Percentiles rank a stretch among this genome's conserved stretches.
Evolutionary conservation across 2,329 filamentous ascomycete species (phyloP).

Genomic region (Graphilbum fragrans): DNA sequence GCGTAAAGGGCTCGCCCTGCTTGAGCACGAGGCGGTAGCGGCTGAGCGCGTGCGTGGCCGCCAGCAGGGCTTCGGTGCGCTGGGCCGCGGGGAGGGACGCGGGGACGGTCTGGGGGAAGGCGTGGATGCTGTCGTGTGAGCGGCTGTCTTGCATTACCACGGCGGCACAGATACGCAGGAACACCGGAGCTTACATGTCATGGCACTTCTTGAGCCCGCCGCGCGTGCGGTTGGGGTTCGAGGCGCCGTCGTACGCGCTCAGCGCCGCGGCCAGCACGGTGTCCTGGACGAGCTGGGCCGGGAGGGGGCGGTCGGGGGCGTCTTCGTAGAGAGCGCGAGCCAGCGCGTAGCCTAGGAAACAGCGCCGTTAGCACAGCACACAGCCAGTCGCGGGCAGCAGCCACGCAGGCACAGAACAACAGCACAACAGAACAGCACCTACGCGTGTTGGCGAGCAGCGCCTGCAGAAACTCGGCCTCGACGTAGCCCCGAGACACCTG

Average conservation of each 20-base stretch:
- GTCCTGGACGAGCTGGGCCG: constrained; percentile 38
- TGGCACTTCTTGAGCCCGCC: constrained; percentile 68
- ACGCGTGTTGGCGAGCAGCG: constrained; percentile 50
- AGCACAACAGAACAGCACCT: constrained; percentile 18
- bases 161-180: constrained; percentile 8
- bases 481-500: constrained; percentile 47
- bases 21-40: constrained; percentile 68
- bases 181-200: constrained; percentile 51
- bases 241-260: constrained; percentile 67
- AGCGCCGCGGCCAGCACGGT: constrained; percentile 53
- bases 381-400: background rate
- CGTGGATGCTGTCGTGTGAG: constrained; percentile 36
- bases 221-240: constrained; percentile 65
- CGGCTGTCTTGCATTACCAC: background rate
- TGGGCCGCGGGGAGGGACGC: constrained; percentile 36
- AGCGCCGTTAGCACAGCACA: background rate
- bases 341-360: constrained; percentile 45
- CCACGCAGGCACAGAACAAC: background rate
- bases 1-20: constrained; percentile 68
- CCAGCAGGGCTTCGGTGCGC: constrained; percentile 51
- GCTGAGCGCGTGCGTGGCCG: constrained; percentile 62
- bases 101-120: constrained; percentile 48
- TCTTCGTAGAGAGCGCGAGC: constrained; percentile 51
- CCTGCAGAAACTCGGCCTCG: constrained; percentile 60
- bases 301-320: constrained; percentile 34